Conservation (phyloP, 2,329 filamentous ascomycete genomes). For the Grosmannia serpens region DNA sequence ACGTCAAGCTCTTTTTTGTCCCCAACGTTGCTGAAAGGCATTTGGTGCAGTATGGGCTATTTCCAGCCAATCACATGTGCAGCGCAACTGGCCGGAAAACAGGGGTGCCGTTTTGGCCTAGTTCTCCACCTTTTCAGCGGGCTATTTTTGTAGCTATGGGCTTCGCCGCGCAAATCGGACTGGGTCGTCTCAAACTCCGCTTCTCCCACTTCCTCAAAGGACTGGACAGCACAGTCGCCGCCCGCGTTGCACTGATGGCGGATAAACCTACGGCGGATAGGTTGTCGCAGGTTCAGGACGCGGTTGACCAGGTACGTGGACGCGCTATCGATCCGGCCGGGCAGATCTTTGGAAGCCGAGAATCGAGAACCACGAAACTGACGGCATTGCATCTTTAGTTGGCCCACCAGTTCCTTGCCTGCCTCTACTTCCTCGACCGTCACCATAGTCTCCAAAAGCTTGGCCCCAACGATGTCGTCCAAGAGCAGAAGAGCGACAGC, state of each 20-base stretch:
- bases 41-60: not conserved
- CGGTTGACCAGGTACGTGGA: constrained; percentile 59
- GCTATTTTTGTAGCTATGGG: not conserved
- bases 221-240: not conserved
- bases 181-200: not conserved
- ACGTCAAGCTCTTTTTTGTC: no score
- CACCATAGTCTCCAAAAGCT: constrained; percentile 57
- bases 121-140: not conserved
- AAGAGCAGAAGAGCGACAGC: constrained; percentile 35
- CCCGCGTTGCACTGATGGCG: constrained; percentile 9
- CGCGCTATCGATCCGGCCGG: not conserved
- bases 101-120: not conserved
- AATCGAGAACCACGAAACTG: not conserved
- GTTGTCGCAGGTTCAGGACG: constrained; percentile 75
- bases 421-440: constrained; percentile 52
- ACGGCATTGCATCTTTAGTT: constrained; percentile 31
- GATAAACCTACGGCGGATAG: constrained; percentile 52
- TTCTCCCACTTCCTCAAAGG: not conserved
- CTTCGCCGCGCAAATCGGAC: not conserved
- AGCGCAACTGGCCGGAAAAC: not conserved
- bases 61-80: not conserved
- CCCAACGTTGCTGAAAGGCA: not conserved
- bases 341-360: not conserved
- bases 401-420: constrained; percentile 56
- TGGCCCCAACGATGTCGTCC: constrained; percentile 44